Percentiles rank a stretch among this genome's conserved stretches.
These are phyloP conservation scores for Reticulascus tulasneorum DNA, from an alignment of 2,329 filamentous ascomycete genomes.

Conservation along the genomic window DNA sequence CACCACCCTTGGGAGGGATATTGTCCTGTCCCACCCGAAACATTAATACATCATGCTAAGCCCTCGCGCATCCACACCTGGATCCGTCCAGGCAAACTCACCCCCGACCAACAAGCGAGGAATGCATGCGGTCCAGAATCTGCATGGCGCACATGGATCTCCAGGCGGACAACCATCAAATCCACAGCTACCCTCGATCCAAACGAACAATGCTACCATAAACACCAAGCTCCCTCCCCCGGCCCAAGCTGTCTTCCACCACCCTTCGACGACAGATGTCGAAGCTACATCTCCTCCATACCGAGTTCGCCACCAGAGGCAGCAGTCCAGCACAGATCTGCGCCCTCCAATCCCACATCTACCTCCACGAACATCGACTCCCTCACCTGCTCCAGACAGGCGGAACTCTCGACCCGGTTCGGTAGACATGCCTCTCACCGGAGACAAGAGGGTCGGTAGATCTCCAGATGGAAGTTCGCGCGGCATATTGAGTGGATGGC, in stretches of 20 bases:
- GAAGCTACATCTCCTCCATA: conserved; percentile 5
- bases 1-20: too few relatives aligned
- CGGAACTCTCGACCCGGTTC: conserved; percentile 17
- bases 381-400: conserved; percentile 20
- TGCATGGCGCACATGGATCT: conserved; percentile 9
- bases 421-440: conserved; percentile 38
- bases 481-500: conserved; percentile 26
- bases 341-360: conserved; percentile 22
- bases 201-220: conserved; percentile 5
- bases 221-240: conserved; percentile 10
- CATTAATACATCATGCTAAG: conserved; percentile 35
- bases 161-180: conserved; percentile 6
- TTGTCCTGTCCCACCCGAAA: conserved; percentile 25
- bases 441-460: conserved; percentile 30
- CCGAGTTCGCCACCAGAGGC: conserved; percentile 23
- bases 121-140: conserved; percentile 11
- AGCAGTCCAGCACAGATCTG: conserved; percentile 31
- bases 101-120: conserved; percentile 10
- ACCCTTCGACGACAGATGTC: conserved; percentile 4
- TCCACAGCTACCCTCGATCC: conserved; percentile 7
- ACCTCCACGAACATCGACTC: conserved; percentile 4
- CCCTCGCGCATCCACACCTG: conserved; percentile 20
- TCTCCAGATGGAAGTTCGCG: conserved; percentile 21
- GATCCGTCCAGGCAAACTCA: conserved; percentile 18
- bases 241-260: conserved; percentile 6